Evolutionary conservation across 2,329 filamentous ascomycete genomes (phyloP), one percentile per base, ranked within the genome.

Genomic region (Cladosporium austrohemisphaericum): DNA sequence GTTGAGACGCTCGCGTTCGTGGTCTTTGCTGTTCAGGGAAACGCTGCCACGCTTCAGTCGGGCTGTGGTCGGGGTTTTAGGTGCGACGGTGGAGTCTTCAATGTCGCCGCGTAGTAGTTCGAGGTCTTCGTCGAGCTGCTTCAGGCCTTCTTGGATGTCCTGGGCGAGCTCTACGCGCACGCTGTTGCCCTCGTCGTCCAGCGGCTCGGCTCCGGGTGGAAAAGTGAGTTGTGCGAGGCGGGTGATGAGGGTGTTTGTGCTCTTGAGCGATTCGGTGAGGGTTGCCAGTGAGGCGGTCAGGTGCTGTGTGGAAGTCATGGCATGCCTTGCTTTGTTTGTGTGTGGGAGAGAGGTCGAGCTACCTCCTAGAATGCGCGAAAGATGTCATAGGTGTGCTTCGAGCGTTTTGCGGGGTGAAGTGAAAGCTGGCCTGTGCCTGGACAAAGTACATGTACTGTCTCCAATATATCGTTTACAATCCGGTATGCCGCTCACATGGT

Each of bases 51-150:
- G 80, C 14, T 75, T 76, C 38, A 73, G 69, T 50, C 64, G 65
- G 65, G 50, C 49, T 66, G 33, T 47, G 65, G 41, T 64, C 57
- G 43, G 25, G 3, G 47, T 28, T 36, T 29, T 32, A 26, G 19
- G 64, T 63, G 16, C 57, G 65, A 2, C 74, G 74, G 79, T 74
- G 20, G 90, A 69, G 59, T 88, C 88, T 53, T 86, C 79, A 22
- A 88, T 77, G 61, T 95, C 90, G 64, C 93, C 88, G 40, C 75
- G 76, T 26, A 96, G 65, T 14, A 93, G 69, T 66, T 95, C 91
- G 56, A 93, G 79, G 52, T 95, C 88, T 55, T 94, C 88, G 60
- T 94, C 84, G 41, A 86, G 80, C 50, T 87, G 84, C 58, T 88
- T 85, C 53, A 96, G 70, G 14, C 79, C 79, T 61, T 88, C 83